phyloP scores from a whole-genome alignment of 108 stramenopile genomes.

The Fragilariopsis cylindrus region DNA sequence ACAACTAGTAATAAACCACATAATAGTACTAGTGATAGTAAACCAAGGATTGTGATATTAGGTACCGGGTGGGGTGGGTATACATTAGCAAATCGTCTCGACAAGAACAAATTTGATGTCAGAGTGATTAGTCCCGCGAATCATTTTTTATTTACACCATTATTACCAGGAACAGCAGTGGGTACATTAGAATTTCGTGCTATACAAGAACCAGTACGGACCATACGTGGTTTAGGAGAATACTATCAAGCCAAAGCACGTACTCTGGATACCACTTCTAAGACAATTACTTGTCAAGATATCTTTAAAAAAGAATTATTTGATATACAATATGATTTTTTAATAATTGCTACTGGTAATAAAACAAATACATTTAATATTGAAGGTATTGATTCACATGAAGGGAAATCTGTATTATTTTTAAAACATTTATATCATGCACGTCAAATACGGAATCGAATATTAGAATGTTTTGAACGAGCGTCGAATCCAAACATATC shows the following conservation, averaged over 20 bases:
- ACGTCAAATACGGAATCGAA: slow-evolving; percentile 87
- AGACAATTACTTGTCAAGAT: slow-evolving; percentile 64
- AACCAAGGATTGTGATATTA: slow-evolving; percentile 40
- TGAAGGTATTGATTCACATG: slow-evolving; percentile 25
- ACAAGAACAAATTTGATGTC: slow-evolving; percentile 49
- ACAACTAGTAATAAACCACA: too few species aligned
- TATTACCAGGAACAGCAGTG: slow-evolving; percentile 94
- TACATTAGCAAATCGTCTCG: slow-evolving; percentile 53
- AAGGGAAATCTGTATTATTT: slow-evolving; percentile 89
- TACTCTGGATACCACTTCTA: slow-evolving; percentile 59
- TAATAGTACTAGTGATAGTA: neutral
- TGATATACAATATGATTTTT: slow-evolving; percentile 83
- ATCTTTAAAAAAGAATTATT: slow-evolving; percentile 63
- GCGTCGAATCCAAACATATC: slow-evolving; percentile 80
- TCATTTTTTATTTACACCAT: slow-evolving; percentile 97
- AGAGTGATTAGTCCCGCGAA: slow-evolving; percentile 85
- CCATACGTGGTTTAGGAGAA: slow-evolving; percentile 49
- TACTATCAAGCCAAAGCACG: slow-evolving; percentile 87
- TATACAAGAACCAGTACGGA: slow-evolving; percentile 94
- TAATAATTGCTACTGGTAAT: slow-evolving; percentile 87
- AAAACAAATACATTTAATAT: slow-evolving; percentile 79
- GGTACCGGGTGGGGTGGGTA: slow-evolving; percentile 81
- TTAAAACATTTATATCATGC: slow-evolving; percentile 96
- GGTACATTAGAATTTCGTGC: slow-evolving; percentile 95
- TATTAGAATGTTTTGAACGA: slow-evolving; percentile 95